Conservation (phyloP, 1,284 basidiomycete species). For the Kalmanozyma brasiliensis region DNA sequence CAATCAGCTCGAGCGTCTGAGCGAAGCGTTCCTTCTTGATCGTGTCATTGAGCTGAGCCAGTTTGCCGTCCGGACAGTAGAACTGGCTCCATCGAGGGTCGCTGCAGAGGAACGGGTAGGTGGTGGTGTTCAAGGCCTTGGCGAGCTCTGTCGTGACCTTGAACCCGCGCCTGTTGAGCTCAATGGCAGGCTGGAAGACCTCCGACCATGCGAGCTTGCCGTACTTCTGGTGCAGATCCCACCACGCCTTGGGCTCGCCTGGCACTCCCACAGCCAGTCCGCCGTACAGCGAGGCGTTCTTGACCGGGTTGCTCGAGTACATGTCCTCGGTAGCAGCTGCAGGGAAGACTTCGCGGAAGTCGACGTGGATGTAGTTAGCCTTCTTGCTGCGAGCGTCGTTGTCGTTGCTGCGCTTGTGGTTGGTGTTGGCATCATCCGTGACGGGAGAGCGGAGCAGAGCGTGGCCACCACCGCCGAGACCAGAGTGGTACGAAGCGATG, state of each 20-base stretch:
- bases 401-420: constrained; percentile 17
- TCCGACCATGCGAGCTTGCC: constrained; percentile 65
- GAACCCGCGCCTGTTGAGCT: constrained; percentile 63
- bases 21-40: constrained; percentile 51
- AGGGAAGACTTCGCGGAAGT: constrained; percentile 70
- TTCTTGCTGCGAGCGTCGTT: constrained; percentile 31
- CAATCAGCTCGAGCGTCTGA: constrained; percentile 52
- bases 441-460: constrained; percentile 53
- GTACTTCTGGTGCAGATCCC: constrained; percentile 61
- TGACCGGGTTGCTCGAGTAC: constrained; percentile 50
- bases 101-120: constrained; percentile 53
- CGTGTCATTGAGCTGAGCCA: constrained; percentile 55
- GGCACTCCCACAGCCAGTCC: constrained; percentile 67
- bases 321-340: constrained; percentile 68
- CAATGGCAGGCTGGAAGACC: constrained; percentile 63
- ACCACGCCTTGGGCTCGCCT: constrained; percentile 67
- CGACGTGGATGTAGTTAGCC: constrained; percentile 67
- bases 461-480: constrained; percentile 68
- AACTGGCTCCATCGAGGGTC: constrained; percentile 59
- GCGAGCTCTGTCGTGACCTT: constrained; percentile 57
- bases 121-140: constrained; percentile 45
- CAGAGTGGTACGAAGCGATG: constrained; percentile 69
- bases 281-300: constrained; percentile 39
- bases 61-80: constrained; percentile 60
- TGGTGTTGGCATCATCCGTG: constrained; percentile 18